These are phyloP conservation scores for Schrenkiella parvula DNA, from an alignment of 345 rosid genomes.

Conservation along the genomic window DNA sequence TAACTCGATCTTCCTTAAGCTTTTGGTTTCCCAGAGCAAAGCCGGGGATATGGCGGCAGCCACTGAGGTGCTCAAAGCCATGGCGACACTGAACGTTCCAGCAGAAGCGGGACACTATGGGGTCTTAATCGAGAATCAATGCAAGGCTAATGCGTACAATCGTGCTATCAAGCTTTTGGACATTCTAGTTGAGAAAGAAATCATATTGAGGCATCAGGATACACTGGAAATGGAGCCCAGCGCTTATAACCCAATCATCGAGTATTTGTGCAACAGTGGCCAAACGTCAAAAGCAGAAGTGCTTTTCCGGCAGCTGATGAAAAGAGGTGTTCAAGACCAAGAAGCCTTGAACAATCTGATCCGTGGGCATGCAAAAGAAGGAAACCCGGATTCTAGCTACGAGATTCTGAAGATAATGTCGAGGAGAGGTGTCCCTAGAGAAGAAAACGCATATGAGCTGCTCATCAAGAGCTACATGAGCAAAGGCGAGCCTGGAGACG, in stretches of 20 bases:
- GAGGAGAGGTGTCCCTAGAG: slow-evolving; percentile 71
- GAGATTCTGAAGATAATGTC: slow-evolving; percentile 84
- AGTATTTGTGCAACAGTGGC: slow-evolving; percentile 64
- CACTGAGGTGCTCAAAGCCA: slow-evolving; percentile 67
- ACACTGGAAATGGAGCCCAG: slow-evolving; percentile 56
- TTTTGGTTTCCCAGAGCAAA: slow-evolving; percentile 56
- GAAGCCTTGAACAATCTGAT: slow-evolving; percentile 68
- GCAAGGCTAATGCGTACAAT: slow-evolving; percentile 63
- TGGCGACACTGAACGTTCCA: slow-evolving; percentile 67
- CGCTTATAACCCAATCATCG: slow-evolving; percentile 66
- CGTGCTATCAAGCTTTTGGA: slow-evolving; percentile 68
- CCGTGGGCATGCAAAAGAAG: slow-evolving; percentile 78
- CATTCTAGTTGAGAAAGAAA: slow-evolving; percentile 68
- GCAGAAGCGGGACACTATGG: slow-evolving; percentile 89
- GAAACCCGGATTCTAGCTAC: slow-evolving; percentile 67
- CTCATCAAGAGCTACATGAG: slow-evolving; percentile 84
- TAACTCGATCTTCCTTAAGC: slow-evolving; percentile 59
- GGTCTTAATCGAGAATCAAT: slow-evolving; percentile 64
- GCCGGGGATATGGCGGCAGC: slow-evolving; percentile 73
- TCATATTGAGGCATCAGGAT: slow-evolving; percentile 67
- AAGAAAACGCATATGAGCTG: slow-evolving; percentile 56
- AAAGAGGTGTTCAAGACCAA: slow-evolving; percentile 71
- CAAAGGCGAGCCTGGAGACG: slow-evolving; percentile 92
- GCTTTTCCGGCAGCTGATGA: slow-evolving; percentile 87
- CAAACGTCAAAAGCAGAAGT: slow-evolving; percentile 75